These are phyloP conservation scores for Drechmeria coniospora DNA, from an alignment of 2,329 filamentous ascomycete species.

Conservation along the genomic window DNA sequence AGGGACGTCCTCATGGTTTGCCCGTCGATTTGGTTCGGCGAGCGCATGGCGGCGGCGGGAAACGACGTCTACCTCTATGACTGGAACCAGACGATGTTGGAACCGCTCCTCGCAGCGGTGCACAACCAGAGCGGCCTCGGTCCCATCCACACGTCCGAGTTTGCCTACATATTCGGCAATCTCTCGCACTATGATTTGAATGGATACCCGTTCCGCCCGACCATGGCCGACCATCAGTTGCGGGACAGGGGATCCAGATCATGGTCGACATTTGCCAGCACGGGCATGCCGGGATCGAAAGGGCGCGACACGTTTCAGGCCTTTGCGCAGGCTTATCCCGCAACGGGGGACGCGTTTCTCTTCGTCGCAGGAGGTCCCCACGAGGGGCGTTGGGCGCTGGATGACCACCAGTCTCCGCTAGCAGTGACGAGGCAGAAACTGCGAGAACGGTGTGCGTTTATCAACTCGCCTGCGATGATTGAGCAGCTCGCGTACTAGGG, in stretches of 20 bases:
- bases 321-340: slow-evolving; percentile 22
- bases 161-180: slow-evolving; percentile 35
- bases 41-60: slow-evolving; percentile 19
- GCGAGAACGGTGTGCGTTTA: slow-evolving; percentile 28
- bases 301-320: slow-evolving; percentile 22
- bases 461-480: slow-evolving; percentile 28
- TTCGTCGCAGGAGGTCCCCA: slow-evolving; percentile 29
- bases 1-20: slow-evolving; percentile 37
- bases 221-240: slow-evolving; percentile 23
- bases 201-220: slow-evolving; percentile 19
- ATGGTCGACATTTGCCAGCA: slow-evolving; percentile 30
- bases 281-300: slow-evolving; percentile 17
- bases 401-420: slow-evolving; percentile 16
- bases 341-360: slow-evolving; percentile 12
- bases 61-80: slow-evolving; percentile 31
- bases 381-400: slow-evolving; percentile 25
- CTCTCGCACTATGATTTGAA: slow-evolving; percentile 25
- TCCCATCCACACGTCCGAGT: slow-evolving; percentile 34
- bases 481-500: slow-evolving; percentile 24
- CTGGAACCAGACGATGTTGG: slow-evolving; percentile 39
- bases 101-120: slow-evolving; percentile 20
- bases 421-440: slow-evolving; percentile 25
- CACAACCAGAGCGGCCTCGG: slow-evolving; percentile 23
- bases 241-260: slow-evolving; percentile 23
- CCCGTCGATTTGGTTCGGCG: slow-evolving; percentile 26